Evolutionary conservation across 75 land plant genomes (phyloP), one percentile per base, ranked within the genome.

Genomic region (Chamaecyparis obtusa): DNA sequence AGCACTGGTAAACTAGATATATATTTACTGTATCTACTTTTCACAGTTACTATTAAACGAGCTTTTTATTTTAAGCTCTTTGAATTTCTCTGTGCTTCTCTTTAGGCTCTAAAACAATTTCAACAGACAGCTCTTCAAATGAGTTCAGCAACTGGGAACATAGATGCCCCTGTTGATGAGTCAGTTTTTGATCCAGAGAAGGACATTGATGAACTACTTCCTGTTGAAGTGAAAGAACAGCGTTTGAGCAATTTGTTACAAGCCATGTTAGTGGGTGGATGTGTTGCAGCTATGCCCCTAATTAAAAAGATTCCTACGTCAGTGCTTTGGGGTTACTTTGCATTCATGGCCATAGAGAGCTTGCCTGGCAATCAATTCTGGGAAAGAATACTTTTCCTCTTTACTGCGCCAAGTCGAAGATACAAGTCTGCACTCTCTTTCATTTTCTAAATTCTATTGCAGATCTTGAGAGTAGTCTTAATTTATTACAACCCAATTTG

Each of bases 331-430:
- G 99, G 99, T 39, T 97, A 97, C 90, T 97, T 97, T 90, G 99
- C 99, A 33, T 96, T 91, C 92, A 97, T 97, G 99, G 99, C 99
- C n/a, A 95, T 96, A 60, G 99, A 97, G 84, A 97, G 99, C 87
- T 93, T 97, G 85, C 99, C 99, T 8, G 99, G 99, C n/a, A 97
- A 97, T 90, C 99, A 97, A 85, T 97, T 97, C 85, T 97, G 99
- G 99, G 98, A 94, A 83, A 93, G 99, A 87, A 91, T 96, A 46
- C 87, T 96, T 37, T 86, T 94, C 10, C 92, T 96, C 27, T 91
- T 96, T 85, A 95, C 98, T n/a, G 94, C 99, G 27, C 94, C 98
- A 55, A 94, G 97, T 81, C 92, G 94, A 85, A 91, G 95, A 93
- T 96, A 91, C 94, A 96, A 94, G 98, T 96, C 91, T 84, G 30